Evolutionary conservation across 148 eudicot genomes (phyloP), one percentile per base, ranked within the genome.

Genomic region (Cornus suecica): DNA sequence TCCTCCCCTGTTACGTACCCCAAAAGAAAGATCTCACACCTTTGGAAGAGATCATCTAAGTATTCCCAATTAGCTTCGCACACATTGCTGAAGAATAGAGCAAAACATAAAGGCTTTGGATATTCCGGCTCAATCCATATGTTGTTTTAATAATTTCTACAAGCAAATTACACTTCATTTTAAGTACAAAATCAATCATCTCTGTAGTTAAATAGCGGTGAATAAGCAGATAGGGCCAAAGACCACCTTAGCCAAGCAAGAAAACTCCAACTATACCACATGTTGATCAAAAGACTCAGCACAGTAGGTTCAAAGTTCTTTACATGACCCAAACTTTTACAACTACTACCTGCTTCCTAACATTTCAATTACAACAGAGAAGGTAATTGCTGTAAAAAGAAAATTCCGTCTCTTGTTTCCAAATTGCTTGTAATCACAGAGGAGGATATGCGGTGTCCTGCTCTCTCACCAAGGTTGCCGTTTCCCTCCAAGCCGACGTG

Each of bases 401-500:
- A 29, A 2, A 37, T 52, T 68, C 4, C 28, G 62, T 27, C 30
- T 72, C 1, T 28, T 11, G 22, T 31, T 52, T 52, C 24, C 62
- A n/a, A 73, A 58, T 71, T 58, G 32, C 29, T 58, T 24, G 24
- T 2, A 24, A 73, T 60, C 75, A 32, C 52, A 16, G 11, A 14
- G 13, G 51, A 64, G 22, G 34, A 25, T 27, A 0, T 37, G 34
- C 18, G 66, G 29, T 14, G 7, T 10, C 16, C 25, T 37, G 24
- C 23, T 73, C 6, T n/a, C n/a, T 62, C 56, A 63, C 68, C 68
- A 73, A 41, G 76, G 68, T 73, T 37, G 76, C 13, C 76, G 56
- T 62, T 62, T 73, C 56, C 76, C 76, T 25, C 76, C 58, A 41
- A 34, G 67, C 71, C 97, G 83, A 63, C 98, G 80, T 2, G 97